Conservation (phyloP, 1,284 basidiomycete genomes). For the Apiotrichum veenhuisii region DNA sequence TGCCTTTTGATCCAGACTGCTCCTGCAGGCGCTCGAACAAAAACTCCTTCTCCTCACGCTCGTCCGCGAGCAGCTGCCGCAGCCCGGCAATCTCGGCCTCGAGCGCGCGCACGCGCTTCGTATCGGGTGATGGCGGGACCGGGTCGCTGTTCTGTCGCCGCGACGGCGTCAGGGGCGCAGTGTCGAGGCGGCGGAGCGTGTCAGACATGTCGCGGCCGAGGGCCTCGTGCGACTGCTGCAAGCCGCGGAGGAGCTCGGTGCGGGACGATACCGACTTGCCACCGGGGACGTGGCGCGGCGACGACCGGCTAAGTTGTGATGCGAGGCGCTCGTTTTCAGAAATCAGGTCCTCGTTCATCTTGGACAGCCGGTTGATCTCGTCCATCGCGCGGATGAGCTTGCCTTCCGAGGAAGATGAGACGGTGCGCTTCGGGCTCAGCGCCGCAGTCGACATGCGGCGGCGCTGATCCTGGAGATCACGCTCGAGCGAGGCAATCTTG, state of each 20-base stretch:
- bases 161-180: slow-evolving; percentile 23
- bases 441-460: slow-evolving; percentile 30
- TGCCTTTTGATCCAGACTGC: slow-evolving; percentile 19
- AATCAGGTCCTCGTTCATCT: slow-evolving; percentile 23
- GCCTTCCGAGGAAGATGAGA: slow-evolving; percentile 15
- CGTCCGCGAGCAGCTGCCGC: slow-evolving; percentile 34
- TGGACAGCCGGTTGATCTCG: slow-evolving; percentile 31
- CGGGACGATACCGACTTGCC: slow-evolving; percentile 11
- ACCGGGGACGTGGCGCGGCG: neutral
- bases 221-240: slow-evolving; percentile 44
- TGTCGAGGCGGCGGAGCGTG: slow-evolving; percentile 35
- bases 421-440: slow-evolving; percentile 16
- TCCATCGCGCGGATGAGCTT: slow-evolving; percentile 30
- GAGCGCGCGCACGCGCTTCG: slow-evolving; percentile 2
- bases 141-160: slow-evolving; percentile 19
- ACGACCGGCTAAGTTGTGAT: slow-evolving; percentile 14
- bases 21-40: slow-evolving; percentile 30
- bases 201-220: slow-evolving; percentile 46
- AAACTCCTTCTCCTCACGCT: slow-evolving; percentile 42
- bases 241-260: slow-evolving; percentile 39
- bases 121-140: slow-evolving; percentile 1
- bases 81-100: slow-evolving; percentile 35
- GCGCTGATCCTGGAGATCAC: slow-evolving; percentile 40
- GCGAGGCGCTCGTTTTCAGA: slow-evolving; percentile 31
- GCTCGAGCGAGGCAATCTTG: slow-evolving; percentile 33